Evolutionary conservation across 139 green algal genomes (phyloP), one percentile per base, ranked within the genome.

Genomic region (Coelastrella sp.): DNA sequence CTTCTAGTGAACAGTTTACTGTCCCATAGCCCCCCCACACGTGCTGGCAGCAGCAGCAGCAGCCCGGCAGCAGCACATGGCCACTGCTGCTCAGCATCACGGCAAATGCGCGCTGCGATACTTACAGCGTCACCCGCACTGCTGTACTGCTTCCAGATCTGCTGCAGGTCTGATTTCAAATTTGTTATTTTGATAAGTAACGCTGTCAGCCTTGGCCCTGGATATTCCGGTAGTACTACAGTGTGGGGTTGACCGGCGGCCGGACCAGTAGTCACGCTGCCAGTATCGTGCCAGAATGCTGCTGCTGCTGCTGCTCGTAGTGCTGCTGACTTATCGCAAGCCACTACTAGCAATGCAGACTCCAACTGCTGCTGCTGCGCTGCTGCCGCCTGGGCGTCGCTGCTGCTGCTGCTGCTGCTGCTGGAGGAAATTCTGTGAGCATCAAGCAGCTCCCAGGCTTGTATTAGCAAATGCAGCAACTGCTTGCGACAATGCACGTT

Each of bases 61-160:
- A 81, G 30, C 5, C 32, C 73, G 45, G 73, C 73, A 66, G 73
- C 73, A 21, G 48, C 73, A 66, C 32, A 45, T 3, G 73, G 73
- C 73, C 73, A 81, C 45, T 60, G 73, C 40, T 21, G 15, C 30
- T 81, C 50, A 48, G 72, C 72, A 62, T 63, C 72, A 5, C 72
- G 63, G 23, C 27, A 51, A 50, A 50, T 32, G 23, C 45, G 32
- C 32, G 67, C 73, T 32, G 50, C 50, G 8, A 53, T 3, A 64
- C 53, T 64, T 9, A 0, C 17, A 64, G 19, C 21, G 21, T 4
- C 21, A 64, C 1, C 21, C 11, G 7, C 11, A 5, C 6, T 64
- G 53, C 15, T 57, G 15, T 57, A 57, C 11, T 13, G 45, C 11
- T 64, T 21, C 53, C 72, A 41, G 30, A 45, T 32, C 45, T 30